Percentiles rank a stretch among this genome's conserved stretches.
phyloP scores from a whole-genome alignment of 1,284 basidiomycete genomes.

The Xanthoconium separans region DNA sequence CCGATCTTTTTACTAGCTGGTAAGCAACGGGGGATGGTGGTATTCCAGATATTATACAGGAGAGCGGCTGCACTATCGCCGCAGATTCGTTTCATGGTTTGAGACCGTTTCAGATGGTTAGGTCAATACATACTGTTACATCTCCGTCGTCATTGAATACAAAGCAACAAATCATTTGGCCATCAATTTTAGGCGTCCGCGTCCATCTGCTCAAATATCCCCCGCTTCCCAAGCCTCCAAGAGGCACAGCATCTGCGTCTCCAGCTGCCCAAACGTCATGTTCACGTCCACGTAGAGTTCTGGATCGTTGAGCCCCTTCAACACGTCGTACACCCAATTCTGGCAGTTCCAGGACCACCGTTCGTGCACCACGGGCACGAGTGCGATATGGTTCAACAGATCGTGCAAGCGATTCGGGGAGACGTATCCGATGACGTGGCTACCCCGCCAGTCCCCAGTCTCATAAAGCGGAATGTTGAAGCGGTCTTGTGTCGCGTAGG shows the following conservation, averaged over 20 bases:
- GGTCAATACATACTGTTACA: neutral
- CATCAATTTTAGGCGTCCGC: neutral
- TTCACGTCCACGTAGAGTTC: slow-evolving; percentile 12
- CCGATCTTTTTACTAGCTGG: too few relatives aligned
- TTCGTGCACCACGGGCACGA: slow-evolving; percentile 5
- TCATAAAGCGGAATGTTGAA: slow-evolving; percentile 9
- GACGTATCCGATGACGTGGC: slow-evolving; percentile 17
- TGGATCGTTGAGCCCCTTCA: slow-evolving; percentile 1
- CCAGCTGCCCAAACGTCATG: slow-evolving; percentile 8
- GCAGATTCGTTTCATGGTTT: too few relatives aligned
- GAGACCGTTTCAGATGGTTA: too few relatives aligned
- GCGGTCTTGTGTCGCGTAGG: slow-evolving; percentile 18
- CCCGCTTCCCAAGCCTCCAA: slow-evolving; percentile 20
- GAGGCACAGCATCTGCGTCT: slow-evolving; percentile 15
- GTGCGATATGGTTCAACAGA: slow-evolving; percentile 12
- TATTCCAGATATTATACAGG: too few relatives aligned
- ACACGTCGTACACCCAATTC: slow-evolving; percentile 15
- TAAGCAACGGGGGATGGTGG: too few relatives aligned
- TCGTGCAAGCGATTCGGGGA: slow-evolving; percentile 8
- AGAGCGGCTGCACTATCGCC: too few relatives aligned
- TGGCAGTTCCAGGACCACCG: slow-evolving; percentile 17
- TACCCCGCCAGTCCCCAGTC: slow-evolving; percentile 11
- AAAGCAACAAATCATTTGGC: too few relatives aligned
- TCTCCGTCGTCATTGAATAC: too few relatives aligned
- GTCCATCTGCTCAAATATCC: slow-evolving; percentile 5